These are phyloP conservation scores for Metrosideros polymorpha DNA, from an alignment of 441 rosid genomes.

Conservation along the genomic window DNA sequence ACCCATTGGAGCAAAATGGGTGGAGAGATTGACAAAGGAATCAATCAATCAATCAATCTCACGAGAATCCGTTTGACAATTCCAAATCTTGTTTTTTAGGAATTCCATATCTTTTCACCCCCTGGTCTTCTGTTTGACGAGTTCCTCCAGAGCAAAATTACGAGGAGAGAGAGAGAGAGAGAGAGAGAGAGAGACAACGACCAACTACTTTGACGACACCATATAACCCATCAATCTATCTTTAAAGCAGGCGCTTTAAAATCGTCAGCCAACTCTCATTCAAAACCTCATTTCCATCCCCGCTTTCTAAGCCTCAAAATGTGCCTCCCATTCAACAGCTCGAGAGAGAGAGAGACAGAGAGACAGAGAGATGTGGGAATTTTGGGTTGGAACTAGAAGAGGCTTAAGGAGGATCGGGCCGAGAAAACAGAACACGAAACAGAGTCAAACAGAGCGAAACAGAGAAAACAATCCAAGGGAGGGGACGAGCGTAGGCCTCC, in stretches of 20 bases:
- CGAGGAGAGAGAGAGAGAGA: not conserved
- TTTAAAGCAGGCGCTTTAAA: not conserved
- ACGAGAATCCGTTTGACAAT: not conserved
- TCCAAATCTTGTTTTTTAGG: too few species aligned
- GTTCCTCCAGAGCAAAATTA: not conserved
- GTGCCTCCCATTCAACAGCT: not conserved
- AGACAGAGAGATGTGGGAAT: not conserved
- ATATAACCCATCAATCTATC: not conserved
- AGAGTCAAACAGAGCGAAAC: not conserved
- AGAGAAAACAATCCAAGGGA: too few species aligned
- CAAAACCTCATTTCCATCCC: not conserved
- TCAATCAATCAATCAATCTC: not conserved
- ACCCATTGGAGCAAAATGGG: not conserved
- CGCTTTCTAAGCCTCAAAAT: not conserved
- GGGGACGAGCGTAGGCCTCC: not conserved
- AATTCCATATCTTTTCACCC: too few species aligned
- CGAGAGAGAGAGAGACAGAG: not conserved
- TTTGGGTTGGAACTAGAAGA: not conserved
- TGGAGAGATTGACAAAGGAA: not conserved
- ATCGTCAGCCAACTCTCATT: not conserved
- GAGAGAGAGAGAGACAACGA: not conserved
- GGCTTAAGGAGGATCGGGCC: not conserved
- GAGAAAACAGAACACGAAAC: not conserved
- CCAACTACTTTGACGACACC: not conserved
- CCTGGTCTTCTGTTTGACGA: not conserved